Percentiles rank a stretch among this genome's conserved stretches.
These are phyloP conservation scores for Penicillium occitanis DNA, from an alignment of 2,329 filamentous ascomycete genomes.

Conservation along the genomic window DNA sequence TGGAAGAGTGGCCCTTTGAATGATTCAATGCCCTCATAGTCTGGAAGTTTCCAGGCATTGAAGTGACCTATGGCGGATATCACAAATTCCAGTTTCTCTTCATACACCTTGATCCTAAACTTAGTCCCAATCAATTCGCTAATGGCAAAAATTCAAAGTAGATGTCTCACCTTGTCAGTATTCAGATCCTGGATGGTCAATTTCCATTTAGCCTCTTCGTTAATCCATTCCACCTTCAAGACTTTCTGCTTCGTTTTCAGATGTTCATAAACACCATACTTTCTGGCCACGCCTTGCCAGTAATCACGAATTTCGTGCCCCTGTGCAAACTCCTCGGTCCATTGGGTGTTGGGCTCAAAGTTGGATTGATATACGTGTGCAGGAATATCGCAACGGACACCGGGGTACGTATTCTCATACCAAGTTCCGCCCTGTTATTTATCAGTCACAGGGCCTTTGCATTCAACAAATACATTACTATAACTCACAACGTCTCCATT, in stretches of 20 bases:
- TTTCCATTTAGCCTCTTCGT: conserved; percentile 55
- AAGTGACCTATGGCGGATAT: conserved; percentile 65
- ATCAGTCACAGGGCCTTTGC: background rate
- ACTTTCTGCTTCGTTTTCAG: conserved; percentile 59
- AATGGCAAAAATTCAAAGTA: background rate
- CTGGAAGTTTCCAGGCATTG: conserved; percentile 63
- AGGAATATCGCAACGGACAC: conserved; percentile 67
- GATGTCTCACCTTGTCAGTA: conserved; percentile 25
- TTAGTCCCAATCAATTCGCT: conserved; percentile 20
- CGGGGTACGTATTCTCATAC: conserved; percentile 58
- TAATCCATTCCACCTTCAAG: conserved; percentile 57
- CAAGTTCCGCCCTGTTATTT: conserved; percentile 48
- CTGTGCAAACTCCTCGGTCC: conserved; percentile 67
- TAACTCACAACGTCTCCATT: conserved; percentile 63
- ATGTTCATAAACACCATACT: conserved; percentile 64
- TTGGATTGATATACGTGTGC: conserved; percentile 69
- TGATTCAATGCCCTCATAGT: conserved; percentile 58
- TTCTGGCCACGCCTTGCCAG: conserved; percentile 61
- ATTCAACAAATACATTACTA: conserved; percentile 19
- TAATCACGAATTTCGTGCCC: conserved; percentile 68
- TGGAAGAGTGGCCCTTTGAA: conserved; percentile 60
- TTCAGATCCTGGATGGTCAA: conserved; percentile 45
- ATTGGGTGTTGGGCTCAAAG: conserved; percentile 66
- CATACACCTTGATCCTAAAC: conserved; percentile 36
- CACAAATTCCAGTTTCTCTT: conserved; percentile 59